Evolutionary conservation across 2,329 filamentous ascomycete genomes (phyloP).

Genomic region (Plectosphaerella cucumerina): DNA sequence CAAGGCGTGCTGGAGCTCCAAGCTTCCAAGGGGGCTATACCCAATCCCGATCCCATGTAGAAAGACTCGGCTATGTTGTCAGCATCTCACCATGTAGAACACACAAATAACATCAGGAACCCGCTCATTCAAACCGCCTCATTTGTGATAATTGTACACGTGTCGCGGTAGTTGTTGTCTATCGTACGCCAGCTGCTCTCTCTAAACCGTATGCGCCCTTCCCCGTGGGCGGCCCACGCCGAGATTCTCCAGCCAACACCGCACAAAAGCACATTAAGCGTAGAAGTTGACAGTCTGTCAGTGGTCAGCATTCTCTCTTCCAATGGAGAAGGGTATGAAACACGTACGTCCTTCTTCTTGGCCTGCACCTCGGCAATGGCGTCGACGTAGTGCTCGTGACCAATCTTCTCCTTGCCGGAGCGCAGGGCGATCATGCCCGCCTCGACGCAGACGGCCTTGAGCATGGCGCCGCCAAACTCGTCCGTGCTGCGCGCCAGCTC

Average conservation of each 20-base stretch:
- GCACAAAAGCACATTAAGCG: conserved; percentile 27
- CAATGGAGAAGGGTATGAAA: neutral
- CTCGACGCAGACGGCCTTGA: conserved; percentile 98
- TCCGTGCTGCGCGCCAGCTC: conserved; percentile 95
- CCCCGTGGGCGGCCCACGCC: conserved; percentile 2
- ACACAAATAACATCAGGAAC: no score
- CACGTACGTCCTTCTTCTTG: conserved; percentile 84
- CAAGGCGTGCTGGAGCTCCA: no score
- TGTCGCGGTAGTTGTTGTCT: neutral
- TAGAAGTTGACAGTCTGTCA: conserved; percentile 54
- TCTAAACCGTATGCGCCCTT: conserved; percentile 2
- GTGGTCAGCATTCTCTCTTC: conserved; percentile 16
- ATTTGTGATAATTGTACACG: conserved; percentile 1
- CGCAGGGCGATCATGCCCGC: conserved; percentile 98
- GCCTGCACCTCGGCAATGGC: conserved; percentile 94
- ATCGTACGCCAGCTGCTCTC: neutral
- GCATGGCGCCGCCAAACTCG: conserved; percentile 94
- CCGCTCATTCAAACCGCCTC: neutral
- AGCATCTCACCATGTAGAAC: no score
- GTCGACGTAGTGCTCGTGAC: conserved; percentile 97
- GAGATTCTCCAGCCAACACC: no score
- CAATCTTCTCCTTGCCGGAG: conserved; percentile 92
- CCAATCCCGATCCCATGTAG: no score
- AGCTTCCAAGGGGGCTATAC: no score
- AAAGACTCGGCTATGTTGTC: no score